Evolutionary conservation across 768 basidiomycete species (phyloP), one percentile per base, ranked within the genome.

Genomic region (Lentinula edodes): DNA sequence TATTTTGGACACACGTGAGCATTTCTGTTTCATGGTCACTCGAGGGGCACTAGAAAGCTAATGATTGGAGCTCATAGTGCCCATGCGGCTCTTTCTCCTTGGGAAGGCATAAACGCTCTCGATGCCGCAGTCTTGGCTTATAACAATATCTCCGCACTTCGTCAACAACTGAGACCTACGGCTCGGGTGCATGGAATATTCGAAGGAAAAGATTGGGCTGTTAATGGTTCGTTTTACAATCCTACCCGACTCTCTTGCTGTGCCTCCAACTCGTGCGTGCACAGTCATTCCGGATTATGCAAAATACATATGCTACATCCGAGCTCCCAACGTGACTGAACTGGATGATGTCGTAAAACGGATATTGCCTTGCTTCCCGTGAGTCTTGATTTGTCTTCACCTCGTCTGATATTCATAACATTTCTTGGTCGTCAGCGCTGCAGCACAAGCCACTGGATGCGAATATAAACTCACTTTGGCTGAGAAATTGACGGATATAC

Each of bases 81-180:
- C 3, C 91, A 91, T 68, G 90, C 90, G 3, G 86, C 85, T 1
- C 75, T 89, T 32, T 88, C 87, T 20, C 92, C 91, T 23, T 93
- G 92, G 91, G 89, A 93, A 70, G 92, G 91, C 1, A 80, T 78
- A 62, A 93, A 94, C 64, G 87, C 92, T 1, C 73, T 93, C 12
- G 93, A 95, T 68, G 93, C 93, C 0, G 91, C 91, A n/a, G 88
- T 93, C 5, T 78, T 92, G 3, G 88, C 89, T 3, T 94, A 95
- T 69, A 88, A 82, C 53, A 89, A 86, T 58, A 85, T 95, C 32
- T 86, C 90, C 0, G 84, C 86, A 6, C 78, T 95, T 28, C 84
- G 93, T 15, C 93, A 95, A 71, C 93, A 95, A 66, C 78, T 92
- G 15, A 79, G 81, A 58, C 90, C 93, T 0, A 85, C 86, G 0